Evolutionary conservation across 2,329 filamentous ascomycete genomes (phyloP), one percentile per base, ranked within the genome.

Genomic region (Microcera coccophila): DNA sequence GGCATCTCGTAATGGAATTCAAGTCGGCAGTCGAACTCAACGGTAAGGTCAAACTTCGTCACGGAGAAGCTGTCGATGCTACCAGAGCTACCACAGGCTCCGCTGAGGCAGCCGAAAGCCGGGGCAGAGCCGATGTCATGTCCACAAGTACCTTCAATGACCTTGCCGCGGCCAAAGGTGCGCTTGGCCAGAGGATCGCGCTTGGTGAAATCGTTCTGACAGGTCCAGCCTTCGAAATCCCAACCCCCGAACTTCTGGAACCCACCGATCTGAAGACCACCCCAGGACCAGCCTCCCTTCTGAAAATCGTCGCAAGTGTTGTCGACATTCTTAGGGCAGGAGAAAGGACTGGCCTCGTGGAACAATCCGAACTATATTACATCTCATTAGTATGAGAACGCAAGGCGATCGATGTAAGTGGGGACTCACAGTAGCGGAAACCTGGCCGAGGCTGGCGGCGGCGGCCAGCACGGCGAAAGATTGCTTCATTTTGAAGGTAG

Each of bases 1-100:
- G 81, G 77, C 89, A 96, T 95, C 59, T 74, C 77, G 70, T 91
- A 96, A 73, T 87, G 78, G 72, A 95, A 89, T 67, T 91, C 82
- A 41, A 97, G 71, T 50, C 90, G 82, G 55, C 80, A 82, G 66
- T 91, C 84, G 60, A 85, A 82, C 61, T 88, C 82, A 50, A 82
- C 76, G 35, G 80, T 81, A 54, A 96, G 72, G 51, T 91, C 75
- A 65, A 95, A 79, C 56, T 80, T 74, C 52, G 73, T 79, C 59
- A 95, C 81, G 26, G 90, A 93, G 74, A 95, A 93, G 51, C 76
- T 71, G 54, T 75, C 64, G 28, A 49, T 37, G 7, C 37, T n/a
- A 24, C 45, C 45, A 38, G 47, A 22, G 42, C 50, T 35, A 35
- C 33, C 63, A 42, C 66, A 64, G 45, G 69, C 58, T 38, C 62